A percentile compares a stretch with the other conserved stretches of the same genome.
Evolutionary conservation across 352 stramenopile genomes (phyloP).

Genomic region (Pythium insidiosum): DNA sequence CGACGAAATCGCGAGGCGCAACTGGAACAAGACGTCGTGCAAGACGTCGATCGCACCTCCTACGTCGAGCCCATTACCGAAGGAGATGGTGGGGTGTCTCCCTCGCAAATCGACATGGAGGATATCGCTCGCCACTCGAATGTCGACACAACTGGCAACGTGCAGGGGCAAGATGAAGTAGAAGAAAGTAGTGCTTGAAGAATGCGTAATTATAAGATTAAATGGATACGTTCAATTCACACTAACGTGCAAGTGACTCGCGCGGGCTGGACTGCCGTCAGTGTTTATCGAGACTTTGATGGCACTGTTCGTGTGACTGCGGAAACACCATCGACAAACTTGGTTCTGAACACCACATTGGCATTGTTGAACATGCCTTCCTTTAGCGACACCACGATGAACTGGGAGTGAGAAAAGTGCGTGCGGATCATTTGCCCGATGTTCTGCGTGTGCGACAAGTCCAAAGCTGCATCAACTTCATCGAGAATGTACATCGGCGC

Average conservation of each 20-base stretch:
- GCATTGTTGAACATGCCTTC: slow-evolving; percentile 99
- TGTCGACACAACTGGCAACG: too few species aligned
- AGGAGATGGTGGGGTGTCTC: too few species aligned
- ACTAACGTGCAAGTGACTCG: too few species aligned
- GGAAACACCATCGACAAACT: slow-evolving; percentile 99
- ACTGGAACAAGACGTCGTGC: slow-evolving; percentile 18
- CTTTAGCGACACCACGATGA: slow-evolving; percentile 99
- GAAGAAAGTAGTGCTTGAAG: too few species aligned
- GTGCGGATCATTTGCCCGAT: slow-evolving; percentile 99
- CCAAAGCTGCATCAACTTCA: slow-evolving; percentile 98
- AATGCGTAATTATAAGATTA: too few species aligned
- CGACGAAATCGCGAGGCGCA: slow-evolving; percentile 30
- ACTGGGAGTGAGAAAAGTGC: slow-evolving; percentile 99
- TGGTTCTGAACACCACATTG: slow-evolving; percentile 99
- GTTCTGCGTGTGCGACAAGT: slow-evolving; percentile 99
- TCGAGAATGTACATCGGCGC: slow-evolving; percentile 99
- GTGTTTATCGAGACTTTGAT: slow-evolving; percentile 24
- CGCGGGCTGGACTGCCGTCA: too few species aligned
- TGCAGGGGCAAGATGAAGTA: too few species aligned
- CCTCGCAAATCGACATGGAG: too few species aligned
- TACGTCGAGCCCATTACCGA: slow-evolving; percentile 3
- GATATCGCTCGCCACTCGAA: too few species aligned
- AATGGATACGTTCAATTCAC: too few species aligned
- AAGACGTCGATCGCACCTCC: slow-evolving; percentile 34
- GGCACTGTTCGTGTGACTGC: slow-evolving; percentile 94